phyloP scores from a whole-genome alignment of 306 rosid genomes.

The Corylus americana region DNA sequence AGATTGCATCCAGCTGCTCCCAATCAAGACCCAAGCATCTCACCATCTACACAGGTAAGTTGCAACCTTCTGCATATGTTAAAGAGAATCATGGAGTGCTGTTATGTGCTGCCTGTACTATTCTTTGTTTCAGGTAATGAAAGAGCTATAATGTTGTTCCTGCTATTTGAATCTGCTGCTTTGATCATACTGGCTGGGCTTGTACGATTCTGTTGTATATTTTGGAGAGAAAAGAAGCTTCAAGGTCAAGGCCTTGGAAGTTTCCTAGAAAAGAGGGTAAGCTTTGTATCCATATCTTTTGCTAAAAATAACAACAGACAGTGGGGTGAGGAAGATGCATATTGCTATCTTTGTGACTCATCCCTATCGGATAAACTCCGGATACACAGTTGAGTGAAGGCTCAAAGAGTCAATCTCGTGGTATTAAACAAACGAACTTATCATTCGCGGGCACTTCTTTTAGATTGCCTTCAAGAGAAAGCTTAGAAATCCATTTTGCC shows the following conservation, averaged over 20 bases:
- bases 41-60: conserved; percentile 65
- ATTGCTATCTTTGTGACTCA: too few species aligned
- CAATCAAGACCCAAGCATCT: conserved; percentile 59
- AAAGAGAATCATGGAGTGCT: not conserved
- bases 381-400: too few species aligned
- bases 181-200: conserved; percentile 48
- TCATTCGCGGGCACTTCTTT: not conserved
- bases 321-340: not conserved
- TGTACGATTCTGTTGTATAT: conserved; percentile 65
- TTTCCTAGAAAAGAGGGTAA: conserved; percentile 72
- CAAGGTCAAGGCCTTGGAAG: conserved; percentile 57
- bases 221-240: conserved; percentile 75
- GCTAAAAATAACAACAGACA: not conserved
- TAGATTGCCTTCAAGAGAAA: not conserved
- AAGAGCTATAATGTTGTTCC: conserved; percentile 59
- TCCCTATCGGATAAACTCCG: too few species aligned
- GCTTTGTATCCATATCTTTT: conserved; percentile 6
- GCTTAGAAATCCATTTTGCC: not conserved
- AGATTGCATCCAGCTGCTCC: conserved; percentile 69
- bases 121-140: conserved; percentile 48
- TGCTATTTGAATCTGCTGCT: conserved; percentile 54
- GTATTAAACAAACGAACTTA: too few species aligned
- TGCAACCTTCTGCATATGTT: conserved; percentile 15
- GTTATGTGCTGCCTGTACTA: conserved; percentile 6
- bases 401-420: too few species aligned